Conservation (phyloP, 345 rosid species). For the Eucalyptus erythrocorys region DNA sequence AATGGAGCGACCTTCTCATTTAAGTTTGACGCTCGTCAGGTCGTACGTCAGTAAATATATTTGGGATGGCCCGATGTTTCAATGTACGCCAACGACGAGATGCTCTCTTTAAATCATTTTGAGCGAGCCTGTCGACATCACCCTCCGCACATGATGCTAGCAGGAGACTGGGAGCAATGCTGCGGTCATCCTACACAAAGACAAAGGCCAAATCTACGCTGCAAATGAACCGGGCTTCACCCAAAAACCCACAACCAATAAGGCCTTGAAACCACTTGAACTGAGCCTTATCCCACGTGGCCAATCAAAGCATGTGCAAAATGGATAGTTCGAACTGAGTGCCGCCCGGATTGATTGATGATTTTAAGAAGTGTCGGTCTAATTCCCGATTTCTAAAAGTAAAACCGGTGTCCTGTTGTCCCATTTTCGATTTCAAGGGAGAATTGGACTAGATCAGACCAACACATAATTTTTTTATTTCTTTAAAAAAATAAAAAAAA, state of each 20-base stretch:
- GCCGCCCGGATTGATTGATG: fast-evolving
- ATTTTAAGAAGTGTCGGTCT: fast-evolving
- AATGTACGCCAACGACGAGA: background rate
- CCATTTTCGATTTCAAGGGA: fast-evolving
- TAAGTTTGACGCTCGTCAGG: background rate
- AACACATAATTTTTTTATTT: too few relatives aligned
- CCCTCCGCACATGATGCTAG: background rate
- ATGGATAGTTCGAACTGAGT: fast-evolving
- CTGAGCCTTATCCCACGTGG: too few relatives aligned
- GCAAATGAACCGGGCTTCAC: background rate
- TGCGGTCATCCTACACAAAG: fast-evolving
- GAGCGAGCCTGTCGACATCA: background rate
- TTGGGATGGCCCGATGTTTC: background rate
- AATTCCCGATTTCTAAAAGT: too few relatives aligned
- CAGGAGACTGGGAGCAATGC: fast-evolving
- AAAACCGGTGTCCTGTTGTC: fast-evolving
- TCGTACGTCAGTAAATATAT: background rate
- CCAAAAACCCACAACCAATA: background rate
- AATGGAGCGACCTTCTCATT: background rate
- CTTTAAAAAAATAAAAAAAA: too few relatives aligned
- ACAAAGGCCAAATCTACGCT: background rate
- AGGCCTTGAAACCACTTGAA: background rate
- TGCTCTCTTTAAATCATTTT: background rate
- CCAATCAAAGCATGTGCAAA: too few relatives aligned
- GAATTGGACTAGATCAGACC: fast-evolving